Conservation (phyloP, 345 rosid genomes). For the Moricandia arvensis region DNA sequence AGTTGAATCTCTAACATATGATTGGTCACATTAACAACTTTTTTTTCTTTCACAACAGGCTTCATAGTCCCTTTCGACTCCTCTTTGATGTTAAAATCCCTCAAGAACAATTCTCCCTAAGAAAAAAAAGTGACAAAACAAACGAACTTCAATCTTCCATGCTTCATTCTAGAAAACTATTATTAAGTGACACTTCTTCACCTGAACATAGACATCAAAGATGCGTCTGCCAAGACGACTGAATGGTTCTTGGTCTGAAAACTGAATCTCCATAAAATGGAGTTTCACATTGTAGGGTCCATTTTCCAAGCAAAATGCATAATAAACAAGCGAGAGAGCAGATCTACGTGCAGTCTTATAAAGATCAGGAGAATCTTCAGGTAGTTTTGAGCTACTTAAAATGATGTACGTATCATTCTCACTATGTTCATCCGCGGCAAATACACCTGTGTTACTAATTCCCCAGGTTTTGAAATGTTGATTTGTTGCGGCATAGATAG, state of each 20-base stretch:
- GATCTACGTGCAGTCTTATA: slow-evolving; percentile 54
- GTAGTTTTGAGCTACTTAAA: background rate
- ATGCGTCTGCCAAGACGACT: slow-evolving; percentile 49
- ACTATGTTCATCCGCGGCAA: background rate
- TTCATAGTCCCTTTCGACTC: slow-evolving; percentile 20
- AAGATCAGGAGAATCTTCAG: slow-evolving; percentile 20
- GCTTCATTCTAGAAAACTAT: background rate
- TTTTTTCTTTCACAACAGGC: background rate
- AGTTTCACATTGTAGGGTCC: slow-evolving; percentile 56
- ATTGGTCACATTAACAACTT: slow-evolving; percentile 30
- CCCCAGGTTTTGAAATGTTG: background rate
- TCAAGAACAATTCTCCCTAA: slow-evolving; percentile 23
- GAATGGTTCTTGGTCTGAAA: slow-evolving; percentile 40
- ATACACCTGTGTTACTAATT: slow-evolving; percentile 27
- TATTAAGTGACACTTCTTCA: background rate
- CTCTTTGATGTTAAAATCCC: slow-evolving; percentile 38
- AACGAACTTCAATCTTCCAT: background rate
- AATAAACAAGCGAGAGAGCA: slow-evolving; percentile 57
- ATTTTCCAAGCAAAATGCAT: slow-evolving; percentile 56
- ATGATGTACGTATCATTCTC: background rate
- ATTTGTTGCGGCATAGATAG: background rate
- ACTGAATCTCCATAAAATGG: slow-evolving; percentile 60
- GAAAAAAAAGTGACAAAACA: background rate
- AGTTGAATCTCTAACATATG: background rate
- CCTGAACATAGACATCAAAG: slow-evolving; percentile 65